These are phyloP conservation scores for Russula foetens DNA, from an alignment of 768 basidiomycete species.

Conservation along the genomic window DNA sequence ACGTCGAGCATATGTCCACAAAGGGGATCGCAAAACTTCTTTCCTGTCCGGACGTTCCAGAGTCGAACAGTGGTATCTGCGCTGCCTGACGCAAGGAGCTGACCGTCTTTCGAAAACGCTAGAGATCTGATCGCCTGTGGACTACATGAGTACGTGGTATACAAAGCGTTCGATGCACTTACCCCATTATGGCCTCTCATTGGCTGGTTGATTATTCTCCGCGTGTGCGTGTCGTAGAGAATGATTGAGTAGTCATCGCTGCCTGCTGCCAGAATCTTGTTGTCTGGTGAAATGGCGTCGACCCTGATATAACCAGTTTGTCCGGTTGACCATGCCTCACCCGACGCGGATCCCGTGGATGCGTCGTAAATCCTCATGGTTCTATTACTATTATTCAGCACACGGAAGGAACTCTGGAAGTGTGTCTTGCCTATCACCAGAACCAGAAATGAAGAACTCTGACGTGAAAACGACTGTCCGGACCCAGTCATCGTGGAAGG, in stretches of 20 bases:
- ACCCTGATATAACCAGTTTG: slow-evolving; percentile 11
- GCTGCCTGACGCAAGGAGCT: too few relatives aligned
- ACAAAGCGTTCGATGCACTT: background rate
- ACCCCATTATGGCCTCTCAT: slow-evolving; percentile 6
- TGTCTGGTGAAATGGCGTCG: slow-evolving; percentile 25
- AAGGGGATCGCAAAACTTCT: too few relatives aligned
- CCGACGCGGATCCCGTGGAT: background rate
- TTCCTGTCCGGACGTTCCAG: too few relatives aligned
- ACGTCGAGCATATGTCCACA: too few relatives aligned
- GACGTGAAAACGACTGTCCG: background rate
- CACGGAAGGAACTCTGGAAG: background rate
- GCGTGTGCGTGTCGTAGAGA: slow-evolving; percentile 7
- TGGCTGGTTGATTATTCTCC: background rate
- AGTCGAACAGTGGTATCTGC: too few relatives aligned
- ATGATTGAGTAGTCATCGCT: slow-evolving; percentile 5
- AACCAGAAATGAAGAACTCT: slow-evolving; percentile 2
- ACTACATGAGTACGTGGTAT: background rate
- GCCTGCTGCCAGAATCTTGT: slow-evolving; percentile 18
- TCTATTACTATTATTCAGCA: background rate
- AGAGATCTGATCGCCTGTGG: too few relatives aligned
- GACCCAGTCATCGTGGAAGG: slow-evolving; percentile 12
- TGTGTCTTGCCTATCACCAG: slow-evolving; percentile 1
- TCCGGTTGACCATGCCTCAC: slow-evolving; percentile 3
- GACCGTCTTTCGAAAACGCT: too few relatives aligned
- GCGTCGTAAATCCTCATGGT: slow-evolving; percentile 11